Conservation (phyloP, 2,329 filamentous ascomycete genomes). For the Gliomastix tumulicola region DNA sequence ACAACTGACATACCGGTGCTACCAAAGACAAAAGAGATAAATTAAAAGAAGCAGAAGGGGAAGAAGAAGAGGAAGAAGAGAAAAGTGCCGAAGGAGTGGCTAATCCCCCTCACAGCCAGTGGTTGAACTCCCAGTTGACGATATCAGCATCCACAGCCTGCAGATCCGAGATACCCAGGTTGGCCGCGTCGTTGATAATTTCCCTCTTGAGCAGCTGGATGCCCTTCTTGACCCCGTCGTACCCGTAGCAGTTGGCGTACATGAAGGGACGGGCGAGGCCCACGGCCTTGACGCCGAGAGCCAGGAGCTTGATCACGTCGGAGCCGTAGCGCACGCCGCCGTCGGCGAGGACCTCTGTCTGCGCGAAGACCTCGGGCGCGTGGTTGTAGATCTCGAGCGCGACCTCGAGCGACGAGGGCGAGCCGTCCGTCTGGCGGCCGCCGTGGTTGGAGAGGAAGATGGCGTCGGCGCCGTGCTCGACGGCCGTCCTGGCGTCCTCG, state of each 20-base stretch:
- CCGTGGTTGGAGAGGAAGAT: constrained; percentile 36
- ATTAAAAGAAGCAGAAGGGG: too few species aligned
- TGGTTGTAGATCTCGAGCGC: constrained; percentile 29
- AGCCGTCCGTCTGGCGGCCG: constrained; percentile 31
- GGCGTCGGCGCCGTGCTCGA: constrained; percentile 19
- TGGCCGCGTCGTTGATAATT: constrained; percentile 34
- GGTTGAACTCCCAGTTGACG: too few species aligned
- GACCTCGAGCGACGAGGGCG: constrained; percentile 27
- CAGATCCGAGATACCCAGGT: constrained; percentile 31
- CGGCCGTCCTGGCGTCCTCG: constrained; percentile 22
- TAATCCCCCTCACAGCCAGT: too few species aligned
- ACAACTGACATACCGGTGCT: too few species aligned
- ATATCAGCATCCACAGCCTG: too few species aligned
- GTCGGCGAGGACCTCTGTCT: constrained; percentile 30
- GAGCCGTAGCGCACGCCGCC: constrained; percentile 34
- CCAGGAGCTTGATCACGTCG: constrained; percentile 33
- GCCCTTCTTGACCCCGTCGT: constrained; percentile 36
- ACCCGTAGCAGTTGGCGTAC: constrained; percentile 45
- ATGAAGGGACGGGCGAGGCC: constrained; percentile 43
- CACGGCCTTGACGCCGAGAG: constrained; percentile 33
- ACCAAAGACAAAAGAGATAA: too few species aligned
- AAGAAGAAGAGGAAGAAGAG: too few species aligned
- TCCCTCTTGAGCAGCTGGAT: constrained; percentile 40
- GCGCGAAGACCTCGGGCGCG: constrained; percentile 27
- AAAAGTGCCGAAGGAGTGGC: too few species aligned